These are phyloP conservation scores for Sisymbrium altissimum DNA, from an alignment of 345 rosid species.

Conservation along the genomic window DNA sequence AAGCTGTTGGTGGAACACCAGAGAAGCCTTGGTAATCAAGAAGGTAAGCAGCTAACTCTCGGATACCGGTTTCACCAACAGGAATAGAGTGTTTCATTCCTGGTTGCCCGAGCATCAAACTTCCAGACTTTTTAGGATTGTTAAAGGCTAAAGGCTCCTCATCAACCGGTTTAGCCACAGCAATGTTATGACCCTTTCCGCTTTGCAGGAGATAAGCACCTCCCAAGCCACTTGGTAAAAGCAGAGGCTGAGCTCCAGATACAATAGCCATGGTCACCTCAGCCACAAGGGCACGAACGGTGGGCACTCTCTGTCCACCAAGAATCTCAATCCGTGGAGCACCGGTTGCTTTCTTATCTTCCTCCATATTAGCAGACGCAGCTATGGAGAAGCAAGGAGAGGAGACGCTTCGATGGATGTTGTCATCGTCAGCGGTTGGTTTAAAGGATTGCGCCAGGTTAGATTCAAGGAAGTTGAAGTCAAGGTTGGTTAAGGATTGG, in stretches of 20 bases:
- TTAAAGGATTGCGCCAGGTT: slow-evolving; percentile 26
- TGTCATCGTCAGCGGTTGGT: slow-evolving; percentile 45
- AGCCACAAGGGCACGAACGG: slow-evolving; percentile 62
- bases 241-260: slow-evolving; percentile 61
- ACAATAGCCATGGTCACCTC: slow-evolving; percentile 80
- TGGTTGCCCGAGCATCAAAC: slow-evolving; percentile 65
- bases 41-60: slow-evolving; percentile 81
- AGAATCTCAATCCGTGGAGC: slow-evolving; percentile 64
- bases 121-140: slow-evolving; percentile 74
- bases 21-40: slow-evolving; percentile 73
- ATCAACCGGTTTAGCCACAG: slow-evolving; percentile 79
- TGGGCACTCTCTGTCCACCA: slow-evolving; percentile 53
- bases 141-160: slow-evolving; percentile 79
- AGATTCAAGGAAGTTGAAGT: slow-evolving; percentile 47
- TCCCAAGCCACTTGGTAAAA: slow-evolving; percentile 65
- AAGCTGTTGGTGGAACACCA: slow-evolving; percentile 80
- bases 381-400: slow-evolving; percentile 73
- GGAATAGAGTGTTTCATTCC: slow-evolving; percentile 69
- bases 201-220: slow-evolving; percentile 68
- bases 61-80: slow-evolving; percentile 72
- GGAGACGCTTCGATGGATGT: slow-evolving; percentile 71
- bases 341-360: slow-evolving; percentile 23
- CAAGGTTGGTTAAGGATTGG: slow-evolving; percentile 73
- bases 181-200: slow-evolving; percentile 52
- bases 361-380: slow-evolving; percentile 48